Conservation (phyloP, 495 filamentous ascomycete species). For the Penicillium canariense region DNA sequence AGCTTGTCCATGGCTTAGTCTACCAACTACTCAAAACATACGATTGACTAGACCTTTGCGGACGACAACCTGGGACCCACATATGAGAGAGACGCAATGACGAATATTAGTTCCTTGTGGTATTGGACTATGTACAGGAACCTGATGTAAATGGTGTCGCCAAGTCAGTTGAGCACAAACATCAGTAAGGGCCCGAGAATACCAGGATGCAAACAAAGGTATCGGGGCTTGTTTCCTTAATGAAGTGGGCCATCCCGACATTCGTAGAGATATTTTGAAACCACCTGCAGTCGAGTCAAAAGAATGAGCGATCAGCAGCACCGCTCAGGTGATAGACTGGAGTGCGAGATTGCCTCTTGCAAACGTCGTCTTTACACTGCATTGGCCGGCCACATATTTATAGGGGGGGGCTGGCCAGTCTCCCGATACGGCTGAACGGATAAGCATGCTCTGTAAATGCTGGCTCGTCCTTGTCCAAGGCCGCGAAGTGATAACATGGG, state of each 20-base stretch:
- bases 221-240: too few relatives aligned
- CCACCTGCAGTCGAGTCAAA: background rate
- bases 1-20: constrained; percentile 10
- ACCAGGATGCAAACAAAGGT: background rate
- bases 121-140: background rate
- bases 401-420: background rate
- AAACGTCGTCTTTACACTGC: background rate
- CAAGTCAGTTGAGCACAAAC: background rate
- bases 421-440: background rate
- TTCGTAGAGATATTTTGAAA: background rate
- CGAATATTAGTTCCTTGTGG: background rate
- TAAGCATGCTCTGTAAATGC: background rate
- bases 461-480: background rate
- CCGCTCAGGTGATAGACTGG: background rate
- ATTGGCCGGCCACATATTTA: too few relatives aligned
- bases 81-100: background rate
- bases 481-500: background rate
- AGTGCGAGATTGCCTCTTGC: background rate
- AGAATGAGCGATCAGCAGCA: background rate
- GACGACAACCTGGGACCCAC: too few relatives aligned
- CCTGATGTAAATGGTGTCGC: background rate
- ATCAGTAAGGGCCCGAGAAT: background rate
- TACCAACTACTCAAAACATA: constrained; percentile 19
- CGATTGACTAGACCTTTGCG: too few relatives aligned
- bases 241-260: background rate